Conservation (phyloP, 768 basidiomycete genomes). For the Glaciozyma martinii region DNA sequence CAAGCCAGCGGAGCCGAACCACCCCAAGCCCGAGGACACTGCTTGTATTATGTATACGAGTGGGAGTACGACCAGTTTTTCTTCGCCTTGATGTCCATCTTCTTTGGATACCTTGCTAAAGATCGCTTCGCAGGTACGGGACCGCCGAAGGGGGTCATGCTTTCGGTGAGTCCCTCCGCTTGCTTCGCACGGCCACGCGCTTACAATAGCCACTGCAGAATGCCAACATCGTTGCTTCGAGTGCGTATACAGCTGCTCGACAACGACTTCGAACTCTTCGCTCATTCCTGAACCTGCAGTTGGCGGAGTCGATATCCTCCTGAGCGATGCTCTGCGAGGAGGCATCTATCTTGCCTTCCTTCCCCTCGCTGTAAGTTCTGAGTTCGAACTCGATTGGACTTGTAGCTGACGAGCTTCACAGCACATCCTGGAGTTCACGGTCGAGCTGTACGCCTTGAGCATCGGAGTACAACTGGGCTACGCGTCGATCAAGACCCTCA, state of each 20-base stretch:
- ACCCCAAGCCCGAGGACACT: conserved; percentile 48
- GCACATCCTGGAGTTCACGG: conserved; percentile 90
- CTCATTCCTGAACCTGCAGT: not conserved
- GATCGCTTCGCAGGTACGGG: conserved; percentile 50
- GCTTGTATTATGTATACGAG: conserved; percentile 78
- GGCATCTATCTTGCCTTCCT: conserved; percentile 59
- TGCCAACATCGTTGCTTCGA: no score
- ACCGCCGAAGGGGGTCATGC: conserved; percentile 82
- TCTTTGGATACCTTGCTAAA: conserved; percentile 28
- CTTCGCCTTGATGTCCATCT: conserved; percentile 22
- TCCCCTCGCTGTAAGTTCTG: conserved; percentile 17
- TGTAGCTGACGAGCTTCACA: not conserved
- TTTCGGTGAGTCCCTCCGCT: conserved; percentile 51
- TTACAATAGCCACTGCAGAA: not conserved
- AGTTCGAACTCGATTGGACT: no score
- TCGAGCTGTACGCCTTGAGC: conserved; percentile 58
- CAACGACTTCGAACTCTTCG: not conserved
- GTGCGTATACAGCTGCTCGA: no score
- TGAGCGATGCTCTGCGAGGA: conserved; percentile 40
- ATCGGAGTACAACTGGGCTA: conserved; percentile 55
- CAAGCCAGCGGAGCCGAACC: conserved; percentile 48
- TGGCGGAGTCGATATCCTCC: conserved; percentile 6
- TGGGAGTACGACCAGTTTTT: no score
- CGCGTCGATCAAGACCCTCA: conserved; percentile 88
- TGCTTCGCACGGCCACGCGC: not conserved